These are phyloP conservation scores for Aspergillus brasiliensis DNA, from an alignment of 2,329 filamentous ascomycete genomes.

Conservation along the genomic window DNA sequence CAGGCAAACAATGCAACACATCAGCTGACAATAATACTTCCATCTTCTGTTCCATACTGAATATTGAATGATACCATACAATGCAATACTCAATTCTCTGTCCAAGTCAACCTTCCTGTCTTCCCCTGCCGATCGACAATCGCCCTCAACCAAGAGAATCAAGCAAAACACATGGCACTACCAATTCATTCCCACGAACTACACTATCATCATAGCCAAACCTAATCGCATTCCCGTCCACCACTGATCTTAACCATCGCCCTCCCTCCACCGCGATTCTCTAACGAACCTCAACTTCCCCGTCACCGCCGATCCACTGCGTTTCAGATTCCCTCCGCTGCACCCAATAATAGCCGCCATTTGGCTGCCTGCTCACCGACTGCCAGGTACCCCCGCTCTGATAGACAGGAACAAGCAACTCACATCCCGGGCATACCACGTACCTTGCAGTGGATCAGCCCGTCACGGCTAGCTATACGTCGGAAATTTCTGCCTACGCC, in stretches of 20 bases:
- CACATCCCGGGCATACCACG: not conserved
- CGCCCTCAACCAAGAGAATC: not conserved
- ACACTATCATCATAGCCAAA: not conserved
- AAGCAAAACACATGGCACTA: not conserved
- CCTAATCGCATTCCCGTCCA: not conserved
- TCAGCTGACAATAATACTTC: too few species aligned
- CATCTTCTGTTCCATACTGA: too few species aligned
- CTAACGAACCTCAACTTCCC: not conserved
- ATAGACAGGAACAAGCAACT: not conserved
- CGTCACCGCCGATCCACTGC: conserved; percentile 1
- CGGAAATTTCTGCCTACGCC: not conserved
- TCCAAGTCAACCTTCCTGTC: not conserved
- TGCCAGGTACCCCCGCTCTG: not conserved
- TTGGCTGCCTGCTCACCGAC: not conserved
- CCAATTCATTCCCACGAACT: not conserved
- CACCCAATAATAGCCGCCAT: not conserved
- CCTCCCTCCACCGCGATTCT: not conserved
- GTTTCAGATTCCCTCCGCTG: not conserved
- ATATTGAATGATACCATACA: too few species aligned
- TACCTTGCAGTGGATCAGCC: not conserved
- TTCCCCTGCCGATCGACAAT: not conserved
- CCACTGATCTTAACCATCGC: not conserved
- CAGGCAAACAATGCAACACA: too few species aligned
- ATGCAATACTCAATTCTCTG: too few species aligned
- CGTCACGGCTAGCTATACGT: not conserved